Base-by-base conservation (phyloP, 2,329 filamentous ascomycete genomes). In the Thielaviopsis musarum region DNA sequence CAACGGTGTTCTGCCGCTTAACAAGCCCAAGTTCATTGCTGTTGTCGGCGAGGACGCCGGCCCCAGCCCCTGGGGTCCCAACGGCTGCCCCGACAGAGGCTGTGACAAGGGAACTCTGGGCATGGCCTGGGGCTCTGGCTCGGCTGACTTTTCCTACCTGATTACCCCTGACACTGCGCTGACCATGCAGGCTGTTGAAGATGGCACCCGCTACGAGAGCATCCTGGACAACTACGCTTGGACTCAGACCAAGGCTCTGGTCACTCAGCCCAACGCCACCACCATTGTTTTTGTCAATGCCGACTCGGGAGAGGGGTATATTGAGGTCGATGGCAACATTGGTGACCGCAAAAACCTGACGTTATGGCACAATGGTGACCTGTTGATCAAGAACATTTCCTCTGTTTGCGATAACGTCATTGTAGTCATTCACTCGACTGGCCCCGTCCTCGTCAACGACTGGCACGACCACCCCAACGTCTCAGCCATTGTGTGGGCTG, bases 321-420 rank as follows among this genome's bases (percentile, higher is more conserved):
- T 97, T 67, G 78, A 73, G 28, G 80, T 94, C 1, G 91, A 91
- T 63, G 85, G 82, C 58, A 96, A 96, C 69, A 75, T 78, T 61
- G 93, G 93, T 61, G 91, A 97, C 70, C 85, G 93, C 58, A 90
- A 91, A 67, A 96, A 98, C 72, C 76, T 98, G 45, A 95, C 90
- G 0, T 76, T 95, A 0, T 97, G 91, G 91, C 77, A 84, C 62
- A 79, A 83, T 61, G 91, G 88, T 49, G 89, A 97, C 58, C 77
- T 79, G 0, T 73, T 97, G 59, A 87, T 97, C 71, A 79, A 86
- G 71, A 89, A 86, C 54, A 88, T 95, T 12, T 83, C 88, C 0
- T 77, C 82, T 7, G 69, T 82, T 63, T 91, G 85, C 76, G 83
- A 85, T 73, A 95, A 96, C 77, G 95, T 90, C 13, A 85, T 97